phyloP scores from a whole-genome alignment of 2,329 filamentous ascomycete species.

The Alternaria alternata region DNA sequence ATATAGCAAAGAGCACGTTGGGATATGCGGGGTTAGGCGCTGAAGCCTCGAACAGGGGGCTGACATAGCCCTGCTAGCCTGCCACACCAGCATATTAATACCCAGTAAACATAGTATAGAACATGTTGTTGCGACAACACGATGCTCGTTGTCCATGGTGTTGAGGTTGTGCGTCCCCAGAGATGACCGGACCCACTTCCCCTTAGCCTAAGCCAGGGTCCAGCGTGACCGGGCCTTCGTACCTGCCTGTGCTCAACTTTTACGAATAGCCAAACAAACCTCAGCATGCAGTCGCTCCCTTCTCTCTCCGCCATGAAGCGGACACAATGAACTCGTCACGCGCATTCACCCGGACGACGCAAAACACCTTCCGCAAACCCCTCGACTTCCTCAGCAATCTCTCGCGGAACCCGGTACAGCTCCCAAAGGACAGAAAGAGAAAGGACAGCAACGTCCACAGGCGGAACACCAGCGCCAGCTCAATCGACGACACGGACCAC shows the following conservation, averaged over 20 bases:
- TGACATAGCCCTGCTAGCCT: too few species aligned
- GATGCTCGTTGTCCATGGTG: slow-evolving; percentile 38
- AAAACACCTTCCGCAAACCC: slow-evolving; percentile 45
- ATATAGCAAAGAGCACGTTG: too few species aligned
- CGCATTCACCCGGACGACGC: slow-evolving; percentile 42
- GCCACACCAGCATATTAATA: too few species aligned
- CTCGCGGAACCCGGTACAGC: slow-evolving; percentile 28
- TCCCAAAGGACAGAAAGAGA: slow-evolving; percentile 28
- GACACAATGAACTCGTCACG: slow-evolving; percentile 47
- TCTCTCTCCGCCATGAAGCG: slow-evolving; percentile 37
- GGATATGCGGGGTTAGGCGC: too few species aligned
- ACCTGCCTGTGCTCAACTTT: slow-evolving; percentile 28
- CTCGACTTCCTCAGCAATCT: slow-evolving; percentile 48
- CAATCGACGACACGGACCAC: slow-evolving; percentile 50
- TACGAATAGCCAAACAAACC: slow-evolving; percentile 11
- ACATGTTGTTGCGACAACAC: neutral
- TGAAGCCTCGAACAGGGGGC: too few species aligned
- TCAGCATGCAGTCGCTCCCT: slow-evolving; percentile 22
- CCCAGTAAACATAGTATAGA: too few species aligned
- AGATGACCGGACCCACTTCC: slow-evolving; percentile 10
- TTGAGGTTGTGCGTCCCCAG: slow-evolving; percentile 32
- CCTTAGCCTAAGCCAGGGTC: slow-evolving; percentile 17
- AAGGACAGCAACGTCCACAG: slow-evolving; percentile 33
- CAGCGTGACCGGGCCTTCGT: slow-evolving; percentile 15
- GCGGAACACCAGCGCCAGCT: slow-evolving; percentile 43